phyloP scores from a whole-genome alignment of 192 early-diverging fungal species.

The Lobosporangium transversale region DNA sequence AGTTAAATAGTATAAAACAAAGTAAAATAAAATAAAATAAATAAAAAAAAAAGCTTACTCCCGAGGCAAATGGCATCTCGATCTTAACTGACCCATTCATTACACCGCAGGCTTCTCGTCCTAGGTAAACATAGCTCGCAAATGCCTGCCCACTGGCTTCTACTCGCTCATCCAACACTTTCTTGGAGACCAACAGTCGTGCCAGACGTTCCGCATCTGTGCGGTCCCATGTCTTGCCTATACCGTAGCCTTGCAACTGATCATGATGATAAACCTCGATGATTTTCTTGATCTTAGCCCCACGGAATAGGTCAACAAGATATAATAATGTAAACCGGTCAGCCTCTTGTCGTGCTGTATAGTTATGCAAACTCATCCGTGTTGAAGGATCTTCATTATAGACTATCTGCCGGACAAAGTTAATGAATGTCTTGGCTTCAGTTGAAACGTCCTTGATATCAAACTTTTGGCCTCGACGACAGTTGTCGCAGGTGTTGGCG shows the following conservation, averaged over 20 bases:
- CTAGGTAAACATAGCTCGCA: slow-evolving; percentile 66
- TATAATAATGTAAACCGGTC: slow-evolving; percentile 68
- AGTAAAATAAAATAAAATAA: background rate
- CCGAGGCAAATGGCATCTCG: slow-evolving; percentile 51
- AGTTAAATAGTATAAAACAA: background rate
- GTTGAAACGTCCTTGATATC: slow-evolving; percentile 46
- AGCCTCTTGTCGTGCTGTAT: background rate
- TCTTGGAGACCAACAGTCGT: slow-evolving; percentile 69
- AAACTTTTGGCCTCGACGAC: slow-evolving; percentile 48
- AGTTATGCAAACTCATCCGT: slow-evolving; percentile 37
- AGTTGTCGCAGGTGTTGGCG: slow-evolving; percentile 90
- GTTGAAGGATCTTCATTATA: slow-evolving; percentile 27
- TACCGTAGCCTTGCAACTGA: slow-evolving; percentile 61
- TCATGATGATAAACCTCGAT: slow-evolving; percentile 63
- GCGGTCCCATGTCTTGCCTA: slow-evolving; percentile 62
- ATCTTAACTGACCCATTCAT: slow-evolving; percentile 59
- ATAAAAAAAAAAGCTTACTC: slow-evolving; percentile 21
- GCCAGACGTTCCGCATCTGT: slow-evolving; percentile 78
- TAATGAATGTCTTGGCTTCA: slow-evolving; percentile 35
- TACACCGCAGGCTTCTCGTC: slow-evolving; percentile 57
- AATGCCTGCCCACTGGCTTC: slow-evolving; percentile 72
- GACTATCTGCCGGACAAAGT: slow-evolving; percentile 31
- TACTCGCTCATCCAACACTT: slow-evolving; percentile 71
- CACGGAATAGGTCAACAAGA: slow-evolving; percentile 80
- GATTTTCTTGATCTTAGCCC: slow-evolving; percentile 67